Evolutionary conservation across 352 stramenopile genomes (phyloP), one percentile per base, ranked within the genome.

Genomic region (Paralagenidium karlingii): DNA sequence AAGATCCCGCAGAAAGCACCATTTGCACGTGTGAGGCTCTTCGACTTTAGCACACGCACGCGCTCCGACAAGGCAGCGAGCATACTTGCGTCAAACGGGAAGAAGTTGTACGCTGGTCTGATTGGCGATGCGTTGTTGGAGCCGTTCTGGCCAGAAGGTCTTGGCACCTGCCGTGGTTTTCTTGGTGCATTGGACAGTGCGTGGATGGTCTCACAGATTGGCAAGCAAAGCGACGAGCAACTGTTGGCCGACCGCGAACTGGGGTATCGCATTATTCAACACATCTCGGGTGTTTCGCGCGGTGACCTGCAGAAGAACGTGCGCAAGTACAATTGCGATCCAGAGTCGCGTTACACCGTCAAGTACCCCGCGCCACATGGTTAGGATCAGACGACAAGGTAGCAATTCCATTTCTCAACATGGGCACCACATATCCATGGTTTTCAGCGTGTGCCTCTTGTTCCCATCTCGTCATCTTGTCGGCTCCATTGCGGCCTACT

Each of bases 121-220:
- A 78, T 91, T 19, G 77, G 77, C 21, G 77, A 91, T 31, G 62
- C 74, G 28, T 51, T 91, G 26, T 80, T 91, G 36, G 77, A 91
- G 47, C 77, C 77, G 25, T 91, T 91, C 60, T 91, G 77, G 77
- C 77, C 74, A 2, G 74, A 91, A 38, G 77, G 77, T 7, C 59
- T 91, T 8, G 77, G 77, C 45, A 85, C 70, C 21, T 88, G 79
- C 34, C 71, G 77, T 20, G 77, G 77, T 34, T 91, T 91, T 56
- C 58, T 88, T 36, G 63, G 71, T 16, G 77, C 71, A 7, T 58
- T 91, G 27, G 75, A 91, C 33, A 65, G 54, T 12, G 74, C 68
- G 28, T 88, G 67, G 76, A 83, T 84, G 68, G 59, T 86, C 30
- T 57, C 70, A 9, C 75, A 81, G 55, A 63, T 80, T 22, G 75